These are phyloP conservation scores for Sphaerulina musiva DNA, from an alignment of 2,329 filamentous ascomycete species.

Conservation along the genomic window DNA sequence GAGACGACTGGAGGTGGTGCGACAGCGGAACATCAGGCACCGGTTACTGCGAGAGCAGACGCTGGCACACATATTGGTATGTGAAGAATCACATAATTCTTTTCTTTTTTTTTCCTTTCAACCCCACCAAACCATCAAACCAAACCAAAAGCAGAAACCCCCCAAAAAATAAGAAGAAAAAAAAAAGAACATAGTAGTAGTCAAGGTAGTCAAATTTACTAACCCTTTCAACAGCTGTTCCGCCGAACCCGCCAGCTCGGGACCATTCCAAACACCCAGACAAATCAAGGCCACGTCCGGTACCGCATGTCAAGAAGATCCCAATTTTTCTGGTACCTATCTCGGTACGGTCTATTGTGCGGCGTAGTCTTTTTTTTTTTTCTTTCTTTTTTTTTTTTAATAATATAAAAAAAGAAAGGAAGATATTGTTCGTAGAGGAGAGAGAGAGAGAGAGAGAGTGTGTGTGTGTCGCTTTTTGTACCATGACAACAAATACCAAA, in stretches of 20 bases:
- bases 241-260: not conserved
- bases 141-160: too few species aligned
- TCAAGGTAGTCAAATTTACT: not conserved
- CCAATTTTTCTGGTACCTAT: conserved; percentile 3
- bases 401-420: too few species aligned
- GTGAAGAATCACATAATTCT: too few species aligned
- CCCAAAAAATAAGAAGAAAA: too few species aligned
- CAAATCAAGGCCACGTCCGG: too few species aligned
- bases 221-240: not conserved
- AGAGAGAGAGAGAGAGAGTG: too few species aligned
- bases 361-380: not conserved
- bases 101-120: not conserved
- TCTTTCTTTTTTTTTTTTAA: too few species aligned
- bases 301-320: not conserved
- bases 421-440: too few species aligned
- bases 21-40: conserved; percentile 1
- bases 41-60: not conserved
- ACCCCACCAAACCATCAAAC: not conserved
- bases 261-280: conserved; percentile 1
- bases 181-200: too few species aligned
- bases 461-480: too few species aligned
- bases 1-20: not conserved
- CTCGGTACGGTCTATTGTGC: conserved; percentile 1
- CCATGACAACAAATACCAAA: too few species aligned
- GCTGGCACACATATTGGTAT: conserved; percentile 4